phyloP scores from a whole-genome alignment of 2,329 filamentous ascomycete species.

The Ophiognomonia clavigignenti-juglandacearum region DNA sequence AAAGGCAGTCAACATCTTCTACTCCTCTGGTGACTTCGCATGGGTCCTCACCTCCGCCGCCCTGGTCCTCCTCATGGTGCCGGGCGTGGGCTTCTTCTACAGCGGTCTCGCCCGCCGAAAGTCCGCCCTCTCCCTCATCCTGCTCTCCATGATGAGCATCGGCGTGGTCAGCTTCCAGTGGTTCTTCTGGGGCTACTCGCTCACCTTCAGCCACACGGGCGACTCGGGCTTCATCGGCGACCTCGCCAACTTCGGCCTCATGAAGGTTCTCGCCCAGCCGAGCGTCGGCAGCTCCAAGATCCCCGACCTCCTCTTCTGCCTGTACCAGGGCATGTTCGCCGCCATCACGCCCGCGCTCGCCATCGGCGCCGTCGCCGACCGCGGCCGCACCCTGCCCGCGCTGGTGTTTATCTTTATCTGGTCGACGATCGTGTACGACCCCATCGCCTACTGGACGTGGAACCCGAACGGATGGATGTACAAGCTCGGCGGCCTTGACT shows the following conservation, averaged over 20 bases:
- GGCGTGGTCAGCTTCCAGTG: slow-evolving; percentile 83
- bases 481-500: slow-evolving; percentile 65
- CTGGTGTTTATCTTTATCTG: slow-evolving; percentile 66
- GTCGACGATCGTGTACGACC: slow-evolving; percentile 68
- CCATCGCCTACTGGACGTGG: slow-evolving; percentile 75
- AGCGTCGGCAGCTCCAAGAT: slow-evolving; percentile 67
- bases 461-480: slow-evolving; percentile 69
- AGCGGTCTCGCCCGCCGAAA: slow-evolving; percentile 84
- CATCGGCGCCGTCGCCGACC: slow-evolving; percentile 56
- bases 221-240: slow-evolving; percentile 76
- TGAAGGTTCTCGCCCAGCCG: slow-evolving; percentile 69
- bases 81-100: slow-evolving; percentile 93
- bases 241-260: slow-evolving; percentile 76
- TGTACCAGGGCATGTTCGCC: slow-evolving; percentile 89
- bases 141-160: slow-evolving; percentile 76
- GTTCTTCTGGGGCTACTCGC: slow-evolving; percentile 93
- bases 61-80: slow-evolving; percentile 87
- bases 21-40: slow-evolving; percentile 67
- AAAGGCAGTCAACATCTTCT: neutral
- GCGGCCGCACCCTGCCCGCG: slow-evolving; percentile 56
- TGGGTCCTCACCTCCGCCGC: slow-evolving; percentile 75
- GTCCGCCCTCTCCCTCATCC: slow-evolving; percentile 81
- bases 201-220: slow-evolving; percentile 77
- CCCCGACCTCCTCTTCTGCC: slow-evolving; percentile 77
- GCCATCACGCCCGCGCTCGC: slow-evolving; percentile 69